These are phyloP conservation scores for Elongisporangium anandrum DNA, from an alignment of 352 stramenopile species.

Conservation along the genomic window DNA sequence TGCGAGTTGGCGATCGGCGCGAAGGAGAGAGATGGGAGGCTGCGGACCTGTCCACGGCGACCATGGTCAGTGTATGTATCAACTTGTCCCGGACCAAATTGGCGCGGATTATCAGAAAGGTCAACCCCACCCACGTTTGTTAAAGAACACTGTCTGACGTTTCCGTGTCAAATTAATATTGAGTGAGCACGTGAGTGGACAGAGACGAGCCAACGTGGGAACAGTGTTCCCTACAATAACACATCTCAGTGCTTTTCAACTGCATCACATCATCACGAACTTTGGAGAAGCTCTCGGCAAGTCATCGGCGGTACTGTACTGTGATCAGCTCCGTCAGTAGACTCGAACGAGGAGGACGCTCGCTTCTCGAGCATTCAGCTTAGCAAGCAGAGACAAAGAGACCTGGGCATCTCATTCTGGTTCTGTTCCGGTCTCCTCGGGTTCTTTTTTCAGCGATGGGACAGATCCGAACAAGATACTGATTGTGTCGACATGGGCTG, in stretches of 20 bases:
- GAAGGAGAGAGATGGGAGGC: too few relatives aligned
- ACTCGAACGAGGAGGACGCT: not conserved
- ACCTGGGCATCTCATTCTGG: not conserved
- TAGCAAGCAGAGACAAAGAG: not conserved
- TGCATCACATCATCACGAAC: not conserved
- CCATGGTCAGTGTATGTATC: not conserved
- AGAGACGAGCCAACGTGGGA: not conserved
- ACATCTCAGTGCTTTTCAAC: not conserved
- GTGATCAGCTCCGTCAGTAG: not conserved
- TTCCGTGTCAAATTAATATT: not conserved
- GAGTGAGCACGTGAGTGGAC: not conserved
- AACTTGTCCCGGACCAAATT: not conserved
- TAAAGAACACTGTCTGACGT: not conserved
- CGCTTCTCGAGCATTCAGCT: not conserved
- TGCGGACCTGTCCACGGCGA: not conserved
- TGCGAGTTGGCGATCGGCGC: not conserved
- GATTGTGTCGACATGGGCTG: not conserved
- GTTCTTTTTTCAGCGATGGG: not conserved
- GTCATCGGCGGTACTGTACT: not conserved
- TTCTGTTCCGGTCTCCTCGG: not conserved
- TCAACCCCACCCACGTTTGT: not conserved
- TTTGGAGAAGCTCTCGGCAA: too few relatives aligned
- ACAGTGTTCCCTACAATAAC: not conserved
- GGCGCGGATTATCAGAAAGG: not conserved
- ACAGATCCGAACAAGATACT: not conserved